Evolutionary conservation across 108 stramenopile genomes (phyloP), one percentile per base, ranked within the genome.

Genomic region (Nitzschia sp.): DNA sequence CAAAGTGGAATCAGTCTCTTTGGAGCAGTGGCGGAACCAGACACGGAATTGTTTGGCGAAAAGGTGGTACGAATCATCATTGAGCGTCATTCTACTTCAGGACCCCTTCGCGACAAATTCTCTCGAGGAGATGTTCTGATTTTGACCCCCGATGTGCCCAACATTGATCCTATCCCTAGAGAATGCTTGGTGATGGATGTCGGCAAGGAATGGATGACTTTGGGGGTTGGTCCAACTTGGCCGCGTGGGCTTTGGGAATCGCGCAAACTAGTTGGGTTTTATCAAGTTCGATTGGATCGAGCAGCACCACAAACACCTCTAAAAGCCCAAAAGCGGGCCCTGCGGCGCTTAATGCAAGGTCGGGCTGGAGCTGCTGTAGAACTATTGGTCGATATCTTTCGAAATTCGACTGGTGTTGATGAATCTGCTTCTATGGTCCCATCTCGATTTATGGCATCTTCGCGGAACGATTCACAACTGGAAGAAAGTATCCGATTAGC

Each of bases 221-320:
- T 81, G 3, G 81, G 82, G 1, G 80, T 85, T 0, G 89, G 89
- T 30, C 50, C 62, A 28, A 45, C 74, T 0, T 90, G 86, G 84
- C 86, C 81, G 81, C 89, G 85, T 19, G 86, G 86, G 11, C n/a
- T 87, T 27, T 80, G 84, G 75, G 89, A 90, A 53, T 72, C 80
- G 54, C 77, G 89, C 46, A 85, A 82, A 38, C 62, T 66, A 29
- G 41, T 58, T 15, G 81, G 73, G 0, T 60, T 36, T 4, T 86
- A 75, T 58, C 44, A 6, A n/a, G 84, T 90, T 2, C 71, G 84
- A 53, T 27, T 90, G n/a, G 89, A 90, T 75, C 54, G 77, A 31
- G 47, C 80, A 0, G 69, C 71, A 17, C 71, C 84, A 0, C 63
- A 53, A 36, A 73, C 77, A 22, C 79, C 89, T 0, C 52, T 90